Conservation (phyloP, 176 grass and related monocot species). For the Oryza punctata region DNA sequence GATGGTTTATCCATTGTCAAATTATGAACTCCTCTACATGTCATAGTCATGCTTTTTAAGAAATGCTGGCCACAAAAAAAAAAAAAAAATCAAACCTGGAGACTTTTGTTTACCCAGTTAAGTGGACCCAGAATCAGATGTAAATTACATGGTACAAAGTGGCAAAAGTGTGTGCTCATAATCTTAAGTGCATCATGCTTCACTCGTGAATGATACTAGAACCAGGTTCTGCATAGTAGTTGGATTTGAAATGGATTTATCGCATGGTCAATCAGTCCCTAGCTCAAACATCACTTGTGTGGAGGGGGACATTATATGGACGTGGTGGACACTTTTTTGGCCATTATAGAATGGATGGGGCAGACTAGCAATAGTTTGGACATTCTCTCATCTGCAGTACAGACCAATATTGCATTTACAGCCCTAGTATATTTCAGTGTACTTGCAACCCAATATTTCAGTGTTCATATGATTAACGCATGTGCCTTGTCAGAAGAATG, state of each 20-base stretch:
- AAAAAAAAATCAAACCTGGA: not conserved
- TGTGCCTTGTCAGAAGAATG: not conserved
- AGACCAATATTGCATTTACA: not conserved
- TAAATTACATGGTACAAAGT: not conserved
- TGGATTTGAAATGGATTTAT: conserved; percentile 2
- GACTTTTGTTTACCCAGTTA: not conserved
- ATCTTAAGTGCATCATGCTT: not conserved
- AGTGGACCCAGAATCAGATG: not conserved
- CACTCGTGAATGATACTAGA: not conserved
- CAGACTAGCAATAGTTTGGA: not conserved
- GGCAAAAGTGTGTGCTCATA: conserved; percentile 11
- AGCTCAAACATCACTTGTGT: conserved; percentile 14
- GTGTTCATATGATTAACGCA: not conserved
- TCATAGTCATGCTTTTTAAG: not conserved
- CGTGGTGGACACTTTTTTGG: not conserved
- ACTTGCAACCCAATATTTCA: not conserved
- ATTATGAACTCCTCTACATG: not conserved
- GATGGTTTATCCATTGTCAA: not conserved
- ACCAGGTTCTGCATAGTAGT: not conserved
- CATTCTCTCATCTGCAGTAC: not conserved
- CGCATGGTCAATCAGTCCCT: not conserved
- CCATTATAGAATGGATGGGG: not conserved
- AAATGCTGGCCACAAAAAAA: conserved; percentile 1
- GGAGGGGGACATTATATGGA: not conserved
- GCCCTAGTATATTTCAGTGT: not conserved